Conservation (phyloP, 2,329 filamentous ascomycete species). For the Didymosphaeria variabile region DNA sequence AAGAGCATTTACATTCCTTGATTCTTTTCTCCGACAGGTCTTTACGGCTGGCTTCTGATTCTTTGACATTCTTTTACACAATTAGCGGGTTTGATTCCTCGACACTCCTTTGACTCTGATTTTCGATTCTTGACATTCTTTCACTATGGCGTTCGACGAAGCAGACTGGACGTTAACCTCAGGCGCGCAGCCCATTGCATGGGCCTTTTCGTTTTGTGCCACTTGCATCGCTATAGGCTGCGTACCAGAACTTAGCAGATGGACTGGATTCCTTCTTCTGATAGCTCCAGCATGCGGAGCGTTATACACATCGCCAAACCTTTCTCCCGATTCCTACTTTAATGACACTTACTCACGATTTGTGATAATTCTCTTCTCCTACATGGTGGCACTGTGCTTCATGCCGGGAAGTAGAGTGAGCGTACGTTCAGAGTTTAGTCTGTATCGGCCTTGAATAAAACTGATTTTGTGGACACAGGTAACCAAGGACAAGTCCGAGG, state of each 20-base stretch:
- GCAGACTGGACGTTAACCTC: slow-evolving; percentile 6
- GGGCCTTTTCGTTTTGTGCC: slow-evolving; percentile 15
- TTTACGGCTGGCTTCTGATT: neutral
- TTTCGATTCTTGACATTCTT: neutral
- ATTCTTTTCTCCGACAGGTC: neutral
- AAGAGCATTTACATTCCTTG: neutral
- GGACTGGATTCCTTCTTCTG: slow-evolving; percentile 15
- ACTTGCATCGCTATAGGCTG: slow-evolving; percentile 11
- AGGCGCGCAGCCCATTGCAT: slow-evolving; percentile 10
- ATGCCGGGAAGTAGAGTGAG: slow-evolving; percentile 3
- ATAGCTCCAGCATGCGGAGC: slow-evolving; percentile 16
- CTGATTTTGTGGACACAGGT: neutral
- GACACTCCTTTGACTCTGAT: neutral
- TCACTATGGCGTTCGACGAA: slow-evolving; percentile 1
- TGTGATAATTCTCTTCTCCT: slow-evolving; percentile 16
- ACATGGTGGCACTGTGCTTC: slow-evolving; percentile 18
- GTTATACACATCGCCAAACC: slow-evolving; percentile 9
- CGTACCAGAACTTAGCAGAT: slow-evolving; percentile 12
- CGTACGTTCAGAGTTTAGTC: neutral
- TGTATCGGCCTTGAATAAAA: neutral
- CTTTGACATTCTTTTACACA: neutral
- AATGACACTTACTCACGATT: slow-evolving; percentile 18
- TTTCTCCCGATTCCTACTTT: slow-evolving; percentile 12
- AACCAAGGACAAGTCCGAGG: slow-evolving; percentile 1
- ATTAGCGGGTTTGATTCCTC: neutral